Percentiles rank a stretch among this genome's conserved stretches.
These are phyloP conservation scores for Pythium utonaiense DNA, from an alignment of 352 stramenopile species.

Conservation along the genomic window DNA sequence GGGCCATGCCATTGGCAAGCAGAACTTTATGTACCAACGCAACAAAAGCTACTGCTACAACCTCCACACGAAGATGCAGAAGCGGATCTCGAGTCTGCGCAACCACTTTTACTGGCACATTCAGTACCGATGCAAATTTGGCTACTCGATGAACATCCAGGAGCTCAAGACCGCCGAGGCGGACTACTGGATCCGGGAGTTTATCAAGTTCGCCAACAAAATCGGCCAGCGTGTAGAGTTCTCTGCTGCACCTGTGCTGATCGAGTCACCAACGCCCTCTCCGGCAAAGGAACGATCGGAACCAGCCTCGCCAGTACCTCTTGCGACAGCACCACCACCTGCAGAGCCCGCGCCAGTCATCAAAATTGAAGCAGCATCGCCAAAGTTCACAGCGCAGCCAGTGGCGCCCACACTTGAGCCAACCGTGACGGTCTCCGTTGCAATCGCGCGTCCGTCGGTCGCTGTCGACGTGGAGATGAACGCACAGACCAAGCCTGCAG, in stretches of 20 bases:
- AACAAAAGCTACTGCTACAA: constrained; percentile 72
- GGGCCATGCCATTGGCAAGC: constrained; percentile 71
- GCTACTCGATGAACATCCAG: constrained; percentile 54
- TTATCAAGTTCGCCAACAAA: constrained; percentile 59
- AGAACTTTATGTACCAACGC: constrained; percentile 68
- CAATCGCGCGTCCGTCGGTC: constrained; percentile 3
- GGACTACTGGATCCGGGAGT: constrained; percentile 70
- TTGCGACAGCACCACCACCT: background rate
- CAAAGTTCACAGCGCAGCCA: background rate
- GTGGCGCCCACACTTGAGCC: background rate
- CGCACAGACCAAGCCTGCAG: background rate
- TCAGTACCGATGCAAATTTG: constrained; percentile 67
- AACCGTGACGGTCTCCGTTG: background rate
- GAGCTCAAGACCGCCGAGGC: constrained; percentile 60
- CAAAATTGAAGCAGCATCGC: constrained; percentile 7
- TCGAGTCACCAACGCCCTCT: constrained; percentile 18
- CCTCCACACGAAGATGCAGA: constrained; percentile 73
- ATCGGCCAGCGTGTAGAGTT: constrained; percentile 60
- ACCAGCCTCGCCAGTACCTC: background rate
- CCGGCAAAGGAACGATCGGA: constrained; percentile 2
- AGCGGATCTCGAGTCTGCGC: constrained; percentile 69
- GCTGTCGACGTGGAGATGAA: constrained; percentile 1
- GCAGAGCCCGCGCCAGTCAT: background rate
- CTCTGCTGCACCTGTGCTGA: constrained; percentile 9
- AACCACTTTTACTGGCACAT: constrained; percentile 86